Conservation (phyloP, 768 basidiomycete species). For the Kwoniella shandongensis region DNA sequence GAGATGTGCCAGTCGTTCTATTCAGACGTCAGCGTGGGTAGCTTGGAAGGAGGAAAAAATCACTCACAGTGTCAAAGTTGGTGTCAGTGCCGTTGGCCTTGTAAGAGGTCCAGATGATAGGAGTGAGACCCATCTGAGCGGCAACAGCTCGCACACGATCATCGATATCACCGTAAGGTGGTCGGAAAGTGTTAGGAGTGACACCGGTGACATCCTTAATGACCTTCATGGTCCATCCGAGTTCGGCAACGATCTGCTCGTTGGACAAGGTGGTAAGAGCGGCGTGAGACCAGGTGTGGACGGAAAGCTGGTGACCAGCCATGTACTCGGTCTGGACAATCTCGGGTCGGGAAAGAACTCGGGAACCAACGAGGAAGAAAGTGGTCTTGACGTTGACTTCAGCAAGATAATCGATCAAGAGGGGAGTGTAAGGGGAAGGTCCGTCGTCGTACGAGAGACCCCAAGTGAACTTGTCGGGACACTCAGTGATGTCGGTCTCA, state of each 20-base stretch:
- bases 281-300: slow-evolving; percentile 87
- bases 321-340: slow-evolving; percentile 75
- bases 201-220: slow-evolving; percentile 75
- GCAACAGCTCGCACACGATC: slow-evolving; percentile 79
- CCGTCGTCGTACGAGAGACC: slow-evolving; percentile 65
- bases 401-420: slow-evolving; percentile 70
- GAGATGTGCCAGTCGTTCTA: slow-evolving; percentile 76
- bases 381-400: slow-evolving; percentile 69
- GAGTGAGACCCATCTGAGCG: slow-evolving; percentile 74
- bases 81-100: slow-evolving; percentile 59
- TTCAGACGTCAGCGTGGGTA: too few species aligned
- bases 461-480: slow-evolving; percentile 66
- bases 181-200: slow-evolving; percentile 75
- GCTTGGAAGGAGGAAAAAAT: slow-evolving; percentile 51
- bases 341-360: slow-evolving; percentile 70
- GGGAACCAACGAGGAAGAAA: slow-evolving; percentile 84
- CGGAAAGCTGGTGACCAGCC: slow-evolving; percentile 74
- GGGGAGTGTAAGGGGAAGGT: slow-evolving; percentile 72
- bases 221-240: slow-evolving; percentile 81
- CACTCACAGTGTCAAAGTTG: slow-evolving; percentile 64
- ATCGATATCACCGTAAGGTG: slow-evolving; percentile 69
- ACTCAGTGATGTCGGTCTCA: slow-evolving; percentile 69
- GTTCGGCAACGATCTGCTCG: slow-evolving; percentile 77
- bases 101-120: slow-evolving; percentile 74
- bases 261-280: slow-evolving; percentile 72